Conservation (phyloP, 192 early-diverging fungal species). For the Gryganskiella cystojenkinii region DNA sequence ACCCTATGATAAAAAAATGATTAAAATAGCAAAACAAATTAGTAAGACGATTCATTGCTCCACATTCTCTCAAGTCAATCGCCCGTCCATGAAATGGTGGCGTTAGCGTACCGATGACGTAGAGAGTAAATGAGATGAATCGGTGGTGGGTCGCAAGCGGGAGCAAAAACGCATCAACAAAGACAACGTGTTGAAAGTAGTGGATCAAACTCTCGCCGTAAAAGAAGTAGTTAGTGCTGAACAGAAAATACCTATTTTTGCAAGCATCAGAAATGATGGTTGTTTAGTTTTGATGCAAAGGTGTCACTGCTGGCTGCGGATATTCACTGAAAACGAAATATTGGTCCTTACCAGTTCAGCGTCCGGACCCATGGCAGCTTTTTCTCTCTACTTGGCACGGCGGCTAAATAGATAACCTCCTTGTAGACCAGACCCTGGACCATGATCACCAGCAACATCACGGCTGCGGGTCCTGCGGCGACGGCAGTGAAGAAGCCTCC, state of each 20-base stretch:
- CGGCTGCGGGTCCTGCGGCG: constrained; percentile 81
- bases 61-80: background rate
- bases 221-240: constrained; percentile 91
- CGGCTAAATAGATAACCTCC: constrained; percentile 91
- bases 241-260: constrained; percentile 80
- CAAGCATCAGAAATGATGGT: background rate
- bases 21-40: background rate
- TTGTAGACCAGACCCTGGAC: constrained; percentile 89
- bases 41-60: background rate
- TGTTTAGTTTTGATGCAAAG: background rate
- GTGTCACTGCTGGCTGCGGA: background rate
- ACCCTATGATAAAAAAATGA: constrained; percentile 49
- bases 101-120: constrained; percentile 73
- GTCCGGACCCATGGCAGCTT: constrained; percentile 92
- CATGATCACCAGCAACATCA: constrained; percentile 85
- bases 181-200: constrained; percentile 84
- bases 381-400: constrained; percentile 82
- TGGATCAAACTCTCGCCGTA: constrained; percentile 95
- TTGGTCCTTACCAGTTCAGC: constrained; percentile 77
- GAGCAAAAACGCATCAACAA: constrained; percentile 86
- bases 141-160: constrained; percentile 92
- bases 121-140: constrained; percentile 93
- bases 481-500: constrained; percentile 78
- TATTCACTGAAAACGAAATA: background rate
- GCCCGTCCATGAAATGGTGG: background rate